Conservation (phyloP, 441 rosid genomes). For the Metrosideros polymorpha region DNA sequence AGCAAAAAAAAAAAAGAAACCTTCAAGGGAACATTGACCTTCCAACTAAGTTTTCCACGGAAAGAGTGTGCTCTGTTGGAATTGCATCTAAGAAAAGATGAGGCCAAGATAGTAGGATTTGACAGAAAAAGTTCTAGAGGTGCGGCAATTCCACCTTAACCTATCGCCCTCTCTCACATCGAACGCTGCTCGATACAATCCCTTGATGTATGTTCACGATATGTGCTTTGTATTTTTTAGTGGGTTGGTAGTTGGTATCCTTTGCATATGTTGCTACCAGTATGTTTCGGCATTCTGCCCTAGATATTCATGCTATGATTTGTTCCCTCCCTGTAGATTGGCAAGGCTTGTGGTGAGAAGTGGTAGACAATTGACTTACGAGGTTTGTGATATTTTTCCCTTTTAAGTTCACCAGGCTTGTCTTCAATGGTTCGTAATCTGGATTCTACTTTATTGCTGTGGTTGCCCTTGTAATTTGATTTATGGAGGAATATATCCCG, state of each 20-base stretch:
- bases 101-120: neutral
- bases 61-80: neutral
- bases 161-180: neutral
- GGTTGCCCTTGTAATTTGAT: neutral
- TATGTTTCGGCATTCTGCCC: neutral
- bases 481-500: neutral
- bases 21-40: neutral
- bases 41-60: neutral
- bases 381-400: slow-evolving; percentile 32
- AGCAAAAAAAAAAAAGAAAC: neutral
- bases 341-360: slow-evolving; percentile 95
- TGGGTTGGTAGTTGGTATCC: neutral
- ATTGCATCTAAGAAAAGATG: neutral
- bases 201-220: slow-evolving; percentile 50
- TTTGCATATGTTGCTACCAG: neutral
- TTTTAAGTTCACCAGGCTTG: neutral
- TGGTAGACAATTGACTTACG: slow-evolving; percentile 87
- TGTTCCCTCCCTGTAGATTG: slow-evolving; percentile 36
- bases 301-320: neutral
- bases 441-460: neutral
- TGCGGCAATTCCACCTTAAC: neutral
- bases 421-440: neutral
- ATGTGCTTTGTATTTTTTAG: neutral
- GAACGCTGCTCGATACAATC: neutral
- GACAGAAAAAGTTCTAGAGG: neutral